Base-by-base conservation (phyloP, 768 basidiomycete genomes). In the Myochromella boudieri region DNA sequence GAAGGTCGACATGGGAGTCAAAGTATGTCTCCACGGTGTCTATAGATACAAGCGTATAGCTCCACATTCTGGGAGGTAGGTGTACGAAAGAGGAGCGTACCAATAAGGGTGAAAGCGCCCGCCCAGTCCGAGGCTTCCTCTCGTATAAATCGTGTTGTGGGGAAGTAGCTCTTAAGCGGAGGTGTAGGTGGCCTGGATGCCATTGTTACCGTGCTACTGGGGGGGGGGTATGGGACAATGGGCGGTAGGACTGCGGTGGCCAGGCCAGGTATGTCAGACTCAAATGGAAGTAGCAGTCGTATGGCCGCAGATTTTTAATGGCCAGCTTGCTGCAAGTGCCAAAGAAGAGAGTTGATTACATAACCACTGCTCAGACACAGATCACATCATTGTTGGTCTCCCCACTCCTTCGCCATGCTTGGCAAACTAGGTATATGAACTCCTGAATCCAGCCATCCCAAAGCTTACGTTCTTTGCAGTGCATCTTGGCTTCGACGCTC, bases 21-120 rank as follows among this genome's bases (percentile, higher is more conserved):
- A 94, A 95, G 61, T 87, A 97, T 0, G 94, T 97, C 68, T 97
- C 94, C 64, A 94, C 73, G 7, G 94, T 95, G 66, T 97, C 94
- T 95, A 58, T 10, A 24, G 44, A 41, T 38, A 58, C 25, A 31
- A 56, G 25, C 39, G 49, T 62, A 29, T 60, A 53, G 26, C 48
- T 41, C 49, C 59, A 60, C 60, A 66, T 68, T 21, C 46, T 43
- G 52, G 25, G 37, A 42, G 40, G 39, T 18, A 39, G 17, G 14
- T 18, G 14, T 8, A 29, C 12, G 20, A 47, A 42, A 24, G 24
- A 37, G 26, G 43, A 36, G 65, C 78, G 47, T 60, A 92, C 92
- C 93, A 5, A 95, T 74, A 21, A 95, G 69, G 2, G 93, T 94
- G 59, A 94, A 88, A 25, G 88, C 91, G 55, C 86, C 81, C 32